phyloP scores from a whole-genome alignment of 75 land plant genomes.

The Ceratopteris richardii region DNA sequence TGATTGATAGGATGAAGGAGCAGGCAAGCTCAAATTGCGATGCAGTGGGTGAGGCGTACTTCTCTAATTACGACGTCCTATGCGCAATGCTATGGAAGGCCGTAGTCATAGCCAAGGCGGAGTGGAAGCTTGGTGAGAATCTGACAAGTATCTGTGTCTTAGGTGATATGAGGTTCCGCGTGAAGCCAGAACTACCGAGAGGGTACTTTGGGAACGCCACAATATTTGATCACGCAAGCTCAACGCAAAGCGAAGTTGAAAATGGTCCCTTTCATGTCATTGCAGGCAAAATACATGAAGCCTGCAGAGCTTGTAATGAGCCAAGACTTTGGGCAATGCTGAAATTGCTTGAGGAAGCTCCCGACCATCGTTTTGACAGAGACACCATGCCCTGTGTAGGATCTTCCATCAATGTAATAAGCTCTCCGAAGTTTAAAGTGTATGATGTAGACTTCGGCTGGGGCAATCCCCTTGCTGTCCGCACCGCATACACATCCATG shows the following conservation, averaged over 20 bases:
- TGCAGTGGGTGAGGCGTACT: conserved; percentile 3
- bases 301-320: conserved; percentile 20
- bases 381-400: neutral
- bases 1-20: conserved; percentile 26
- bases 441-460: conserved; percentile 55
- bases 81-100: conserved; percentile 45
- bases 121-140: conserved; percentile 13
- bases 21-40: conserved; percentile 8
- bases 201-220: conserved; percentile 46
- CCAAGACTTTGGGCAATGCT: conserved; percentile 10
- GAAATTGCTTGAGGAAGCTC: conserved; percentile 5
- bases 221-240: neutral
- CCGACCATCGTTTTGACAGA: conserved; percentile 4
- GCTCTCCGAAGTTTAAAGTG: conserved; percentile 50
- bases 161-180: conserved; percentile 20
- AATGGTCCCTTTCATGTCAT: conserved; percentile 24
- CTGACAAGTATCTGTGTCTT: conserved; percentile 23
- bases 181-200: conserved; percentile 32
- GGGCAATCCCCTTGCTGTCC: conserved; percentile 36
- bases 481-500: conserved; percentile 29
- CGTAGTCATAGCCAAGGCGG: conserved; percentile 24
- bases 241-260: conserved; percentile 1
- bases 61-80: conserved; percentile 52
- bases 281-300: conserved; percentile 21
- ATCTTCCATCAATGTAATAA: conserved; percentile 15